phyloP scores from a whole-genome alignment of 176 grass and related monocot species.

The Eleusine coracana region DNA sequence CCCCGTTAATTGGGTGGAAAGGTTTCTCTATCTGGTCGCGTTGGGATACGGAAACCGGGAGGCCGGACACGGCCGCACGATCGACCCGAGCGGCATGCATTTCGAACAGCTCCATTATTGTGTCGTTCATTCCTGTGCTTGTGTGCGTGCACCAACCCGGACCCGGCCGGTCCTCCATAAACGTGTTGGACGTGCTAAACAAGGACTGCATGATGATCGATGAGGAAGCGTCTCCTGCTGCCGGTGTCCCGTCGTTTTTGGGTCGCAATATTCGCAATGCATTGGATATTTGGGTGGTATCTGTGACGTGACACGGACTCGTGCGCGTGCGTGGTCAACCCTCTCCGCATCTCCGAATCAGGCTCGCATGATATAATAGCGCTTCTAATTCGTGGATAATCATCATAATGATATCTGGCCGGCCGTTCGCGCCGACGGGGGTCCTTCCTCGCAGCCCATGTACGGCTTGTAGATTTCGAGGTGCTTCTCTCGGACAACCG shows the following conservation, averaged over 20 bases:
- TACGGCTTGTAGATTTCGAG: background rate
- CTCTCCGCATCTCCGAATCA: background rate
- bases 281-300: background rate
- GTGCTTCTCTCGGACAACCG: background rate
- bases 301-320: constrained; percentile 12
- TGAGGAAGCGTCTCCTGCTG: background rate
- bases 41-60: background rate
- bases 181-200: constrained; percentile 19
- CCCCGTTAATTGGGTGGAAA: no score
- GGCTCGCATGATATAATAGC: background rate
- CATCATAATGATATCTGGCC: no score
- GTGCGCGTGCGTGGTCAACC: background rate
- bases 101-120: background rate
- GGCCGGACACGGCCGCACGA: background rate
- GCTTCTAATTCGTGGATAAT: background rate
- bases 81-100: background rate
- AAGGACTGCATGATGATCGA: background rate
- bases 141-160: background rate
- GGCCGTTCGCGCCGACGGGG: background rate
- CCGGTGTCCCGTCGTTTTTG: background rate
- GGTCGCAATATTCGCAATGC: background rate
- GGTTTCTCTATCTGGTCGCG: background rate
- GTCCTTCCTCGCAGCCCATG: background rate
- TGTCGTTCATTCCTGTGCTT: background rate
- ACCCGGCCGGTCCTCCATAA: background rate